A percentile compares a stretch with the other conserved stretches of the same genome.
phyloP scores from a whole-genome alignment of 768 basidiomycete species.

The Gyrodon lividus region DNA sequence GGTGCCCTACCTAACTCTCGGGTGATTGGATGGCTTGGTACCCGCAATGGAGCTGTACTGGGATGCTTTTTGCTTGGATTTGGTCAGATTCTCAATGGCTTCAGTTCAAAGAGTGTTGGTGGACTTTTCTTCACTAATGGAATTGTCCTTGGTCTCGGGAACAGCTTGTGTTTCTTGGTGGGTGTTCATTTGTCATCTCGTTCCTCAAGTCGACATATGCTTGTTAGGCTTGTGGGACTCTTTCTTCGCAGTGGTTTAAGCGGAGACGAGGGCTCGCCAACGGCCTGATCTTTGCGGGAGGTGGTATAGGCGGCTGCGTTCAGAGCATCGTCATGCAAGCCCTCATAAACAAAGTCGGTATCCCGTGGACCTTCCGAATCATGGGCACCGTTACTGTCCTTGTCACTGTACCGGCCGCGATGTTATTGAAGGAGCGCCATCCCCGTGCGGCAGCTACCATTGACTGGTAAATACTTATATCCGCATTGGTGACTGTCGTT shows the following conservation, averaged over 20 bases:
- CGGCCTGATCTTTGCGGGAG: constrained; percentile 33
- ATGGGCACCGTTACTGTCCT: constrained; percentile 28
- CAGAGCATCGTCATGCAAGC: constrained; percentile 28
- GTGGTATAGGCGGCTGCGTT: constrained; percentile 33
- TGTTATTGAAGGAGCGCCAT: constrained; percentile 26
- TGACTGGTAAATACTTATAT: constrained; percentile 20
- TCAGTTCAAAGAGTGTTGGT: constrained; percentile 17
- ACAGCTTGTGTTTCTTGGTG: constrained; percentile 27
- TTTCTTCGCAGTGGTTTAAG: constrained; percentile 37
- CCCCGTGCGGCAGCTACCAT: constrained; percentile 14
- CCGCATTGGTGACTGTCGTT: not conserved
- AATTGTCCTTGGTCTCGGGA: constrained; percentile 29
- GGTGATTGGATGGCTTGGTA: constrained; percentile 31
- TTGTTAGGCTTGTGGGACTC: constrained; percentile 28
- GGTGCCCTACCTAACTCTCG: constrained; percentile 29
- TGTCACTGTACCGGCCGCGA: constrained; percentile 26
- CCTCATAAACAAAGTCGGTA: constrained; percentile 27
- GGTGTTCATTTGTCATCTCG: not conserved
- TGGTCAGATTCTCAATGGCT: constrained; percentile 29
- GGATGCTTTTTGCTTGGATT: constrained; percentile 29
- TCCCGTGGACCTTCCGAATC: constrained; percentile 34
- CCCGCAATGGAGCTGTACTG: constrained; percentile 27
- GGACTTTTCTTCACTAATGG: constrained; percentile 32
- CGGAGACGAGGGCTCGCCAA: constrained; percentile 33
- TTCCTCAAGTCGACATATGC: not conserved